These are phyloP conservation scores for Plasmodium vinckei DNA, from an alignment of 169 alveolate genomes.

Conservation along the genomic window DNA sequence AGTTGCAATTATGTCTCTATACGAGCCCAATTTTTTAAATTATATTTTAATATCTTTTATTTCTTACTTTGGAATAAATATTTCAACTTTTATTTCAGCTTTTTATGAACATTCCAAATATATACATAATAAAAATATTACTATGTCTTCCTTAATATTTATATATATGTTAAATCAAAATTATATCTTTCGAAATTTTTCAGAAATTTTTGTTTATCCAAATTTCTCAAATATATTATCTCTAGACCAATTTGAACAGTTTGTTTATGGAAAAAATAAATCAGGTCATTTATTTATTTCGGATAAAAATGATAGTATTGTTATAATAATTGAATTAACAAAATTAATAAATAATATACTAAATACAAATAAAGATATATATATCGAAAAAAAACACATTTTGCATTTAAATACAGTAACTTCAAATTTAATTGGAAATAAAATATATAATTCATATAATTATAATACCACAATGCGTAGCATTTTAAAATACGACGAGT, in stretches of 20 bases:
- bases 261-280: conserved; percentile 39
- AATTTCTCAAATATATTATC: conserved; percentile 11
- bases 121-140: conserved; percentile 52
- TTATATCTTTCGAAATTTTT: conserved; percentile 28
- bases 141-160: conserved; percentile 24
- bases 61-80: conserved; percentile 35
- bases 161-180: conserved; percentile 34
- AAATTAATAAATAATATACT: conserved; percentile 52
- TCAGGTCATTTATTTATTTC: conserved; percentile 18
- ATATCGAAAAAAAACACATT: conserved; percentile 61
- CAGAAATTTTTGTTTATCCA: conserved; percentile 12
- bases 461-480: conserved; percentile 23
- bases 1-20: conserved; percentile 30
- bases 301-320: conserved; percentile 14
- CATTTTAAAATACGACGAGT: conserved; percentile 35
- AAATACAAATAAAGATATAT: conserved; percentile 65
- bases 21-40: conserved; percentile 35
- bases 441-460: conserved; percentile 55
- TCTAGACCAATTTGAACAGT: background rate
- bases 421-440: conserved; percentile 33
- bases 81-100: conserved; percentile 14
- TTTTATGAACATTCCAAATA: conserved; percentile 41
- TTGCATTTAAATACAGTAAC: conserved; percentile 35
- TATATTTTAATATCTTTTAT: conserved; percentile 53
- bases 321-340: conserved; percentile 28